Evolutionary conservation across 768 basidiomycete species (phyloP), one percentile per base, ranked within the genome.

Genomic region (Podaxis sp.): DNA sequence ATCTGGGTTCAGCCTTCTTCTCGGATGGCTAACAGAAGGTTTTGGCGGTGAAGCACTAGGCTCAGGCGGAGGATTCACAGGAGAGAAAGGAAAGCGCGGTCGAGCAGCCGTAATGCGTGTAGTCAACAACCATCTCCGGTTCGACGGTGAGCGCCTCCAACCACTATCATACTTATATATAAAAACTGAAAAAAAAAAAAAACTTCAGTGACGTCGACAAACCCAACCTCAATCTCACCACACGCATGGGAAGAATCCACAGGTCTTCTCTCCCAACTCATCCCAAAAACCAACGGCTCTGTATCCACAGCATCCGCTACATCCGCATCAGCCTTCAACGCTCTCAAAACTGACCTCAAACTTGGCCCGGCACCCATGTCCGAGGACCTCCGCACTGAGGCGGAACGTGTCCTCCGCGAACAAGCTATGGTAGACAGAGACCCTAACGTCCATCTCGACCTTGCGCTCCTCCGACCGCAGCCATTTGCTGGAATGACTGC

Each of bases 11-110:
- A 85, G 90, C 49, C 85, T 99, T 29, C 80, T 99, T 7, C 82
- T 98, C 2, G 96, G 96, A 33, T 99, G 97, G 97, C 77, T 98
- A 61, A 97, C 94, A 24, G 96, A 98, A 72, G 95, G 94, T 15
- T 80, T 89, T 59, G 87, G 95, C 63, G 89, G 95, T 60, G 93
- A 94, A 72, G 83, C 88, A n/a, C 72, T 89, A 66, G 96, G 96
- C 55, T 78, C 82, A 62, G 88, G 93, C 7, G 84, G 87, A 55
- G 89, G 94, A 0, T 93, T 93, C 68, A 80, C 87, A 36, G 93
- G 91, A 1, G 89, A 93, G 67, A 84, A 84, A 61, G 94, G 93
- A 19, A 88, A 90, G 69, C 80, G 95, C 64, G 94, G 94, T 4
- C 82, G 97, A 67, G 89, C 94, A 56, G 85, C 93, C 9, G 90